Conservation (phyloP, 495 filamentous ascomycete genomes). For the Trichoderma reesei region DNA sequence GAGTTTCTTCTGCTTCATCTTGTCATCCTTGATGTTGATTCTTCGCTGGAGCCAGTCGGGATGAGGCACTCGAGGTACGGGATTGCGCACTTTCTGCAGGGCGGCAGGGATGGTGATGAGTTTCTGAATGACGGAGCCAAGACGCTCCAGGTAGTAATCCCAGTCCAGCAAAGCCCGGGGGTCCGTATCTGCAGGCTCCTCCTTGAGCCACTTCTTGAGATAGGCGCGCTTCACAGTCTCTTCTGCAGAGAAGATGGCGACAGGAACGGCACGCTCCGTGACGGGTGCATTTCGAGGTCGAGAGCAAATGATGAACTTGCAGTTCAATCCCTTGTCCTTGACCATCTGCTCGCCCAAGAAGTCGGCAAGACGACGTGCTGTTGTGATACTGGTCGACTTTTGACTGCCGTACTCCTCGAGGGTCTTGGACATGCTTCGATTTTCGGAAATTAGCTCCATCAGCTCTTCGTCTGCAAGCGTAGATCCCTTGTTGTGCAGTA, state of each 20-base stretch:
- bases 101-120: constrained; percentile 97
- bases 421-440: constrained; percentile 94
- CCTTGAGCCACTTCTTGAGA: constrained; percentile 87
- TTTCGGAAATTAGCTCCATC: constrained; percentile 97
- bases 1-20: constrained; percentile 96
- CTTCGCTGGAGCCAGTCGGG: constrained; percentile 92
- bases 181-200: constrained; percentile 90
- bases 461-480: constrained; percentile 93
- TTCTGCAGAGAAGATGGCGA: constrained; percentile 95
- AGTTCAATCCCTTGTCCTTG: constrained; percentile 97
- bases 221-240: constrained; percentile 78
- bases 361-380: constrained; percentile 88
- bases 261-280: constrained; percentile 87
- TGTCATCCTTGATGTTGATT: constrained; percentile 92
- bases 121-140: constrained; percentile 96
- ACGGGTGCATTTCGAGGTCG: constrained; percentile 82
- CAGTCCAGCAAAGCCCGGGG: constrained; percentile 84
- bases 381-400: constrained; percentile 97
- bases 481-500: constrained; percentile 73
- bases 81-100: constrained; percentile 87
- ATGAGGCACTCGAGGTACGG: constrained; percentile 85
- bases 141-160: constrained; percentile 90
- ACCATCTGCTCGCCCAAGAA: constrained; percentile 98
- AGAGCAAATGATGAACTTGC: constrained; percentile 96
- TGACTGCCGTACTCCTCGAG: constrained; percentile 90